Evolutionary conservation across 208 protist species (phyloP).

Genomic region (Tritrichomonas musculus): DNA sequence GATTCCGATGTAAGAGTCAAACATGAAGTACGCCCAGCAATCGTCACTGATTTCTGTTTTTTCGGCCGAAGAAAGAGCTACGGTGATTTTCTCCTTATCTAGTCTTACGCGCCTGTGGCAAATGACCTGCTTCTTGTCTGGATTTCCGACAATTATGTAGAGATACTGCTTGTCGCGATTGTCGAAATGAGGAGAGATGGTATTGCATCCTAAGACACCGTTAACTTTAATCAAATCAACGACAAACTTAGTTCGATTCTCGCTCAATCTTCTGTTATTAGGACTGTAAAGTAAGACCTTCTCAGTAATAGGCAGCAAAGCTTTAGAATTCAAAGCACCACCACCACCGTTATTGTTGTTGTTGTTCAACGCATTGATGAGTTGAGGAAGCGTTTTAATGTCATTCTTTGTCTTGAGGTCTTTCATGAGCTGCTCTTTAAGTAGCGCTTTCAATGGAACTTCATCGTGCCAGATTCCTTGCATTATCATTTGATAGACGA

Average conservation of each 20-base stretch:
- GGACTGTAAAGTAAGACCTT: background rate
- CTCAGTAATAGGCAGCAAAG: background rate
- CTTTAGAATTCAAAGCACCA: too few species aligned
- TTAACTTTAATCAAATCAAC: background rate
- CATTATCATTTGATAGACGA: background rate
- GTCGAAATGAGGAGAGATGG: background rate
- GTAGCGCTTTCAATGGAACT: background rate
- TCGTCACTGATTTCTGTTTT: background rate
- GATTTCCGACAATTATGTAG: background rate
- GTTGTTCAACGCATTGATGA: background rate
- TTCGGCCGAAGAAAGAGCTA: background rate
- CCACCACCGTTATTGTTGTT: background rate
- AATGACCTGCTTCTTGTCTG: background rate
- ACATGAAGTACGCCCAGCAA: background rate
- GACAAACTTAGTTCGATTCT: background rate
- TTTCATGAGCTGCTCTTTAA: background rate
- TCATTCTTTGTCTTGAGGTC: background rate
- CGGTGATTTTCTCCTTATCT: background rate
- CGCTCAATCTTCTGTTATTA: background rate
- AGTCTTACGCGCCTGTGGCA: background rate
- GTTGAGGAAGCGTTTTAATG: background rate
- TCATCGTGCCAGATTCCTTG: slow-evolving; percentile 7
- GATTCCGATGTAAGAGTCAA: background rate
- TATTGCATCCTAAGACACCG: background rate
- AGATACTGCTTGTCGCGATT: background rate